Conservation (phyloP, 2,329 filamentous ascomycete species). For the Dactylellina sp. region DNA sequence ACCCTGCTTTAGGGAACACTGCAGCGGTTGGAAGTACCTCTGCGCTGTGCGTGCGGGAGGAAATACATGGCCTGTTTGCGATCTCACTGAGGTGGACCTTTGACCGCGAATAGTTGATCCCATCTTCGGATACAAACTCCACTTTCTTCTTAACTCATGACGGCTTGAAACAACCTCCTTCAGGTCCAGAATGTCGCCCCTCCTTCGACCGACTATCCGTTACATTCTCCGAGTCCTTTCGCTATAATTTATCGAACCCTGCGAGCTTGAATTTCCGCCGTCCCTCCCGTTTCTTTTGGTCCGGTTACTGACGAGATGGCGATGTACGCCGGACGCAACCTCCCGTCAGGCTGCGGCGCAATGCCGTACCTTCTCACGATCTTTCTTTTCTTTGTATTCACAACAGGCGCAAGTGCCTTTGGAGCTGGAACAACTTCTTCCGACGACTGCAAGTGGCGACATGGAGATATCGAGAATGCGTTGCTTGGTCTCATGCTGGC, state of each 20-base stretch:
- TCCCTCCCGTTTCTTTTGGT: slow-evolving; percentile 5
- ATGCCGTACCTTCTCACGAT: slow-evolving; percentile 46
- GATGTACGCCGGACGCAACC: slow-evolving; percentile 29
- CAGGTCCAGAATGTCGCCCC: slow-evolving; percentile 47
- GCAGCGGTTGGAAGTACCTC: slow-evolving; percentile 26
- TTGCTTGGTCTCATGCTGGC: slow-evolving; percentile 52
- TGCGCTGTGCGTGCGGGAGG: slow-evolving; percentile 21
- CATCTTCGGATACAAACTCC: slow-evolving; percentile 43
- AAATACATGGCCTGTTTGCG: slow-evolving; percentile 40
- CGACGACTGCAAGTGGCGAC: slow-evolving; percentile 55
- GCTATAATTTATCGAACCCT: slow-evolving; percentile 17
- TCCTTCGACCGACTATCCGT: slow-evolving; percentile 42
- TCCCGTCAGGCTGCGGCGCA: slow-evolving; percentile 36
- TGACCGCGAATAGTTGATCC: slow-evolving; percentile 40
- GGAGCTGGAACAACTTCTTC: slow-evolving; percentile 53
- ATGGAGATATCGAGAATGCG: slow-evolving; percentile 56
- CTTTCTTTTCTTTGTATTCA: slow-evolving; percentile 43
- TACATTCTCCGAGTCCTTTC: slow-evolving; percentile 35
- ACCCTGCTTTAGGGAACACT: slow-evolving; percentile 51
- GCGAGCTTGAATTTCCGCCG: neutral
- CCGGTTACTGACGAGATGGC: slow-evolving; percentile 25
- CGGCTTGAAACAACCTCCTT: slow-evolving; percentile 42
- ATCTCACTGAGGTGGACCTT: slow-evolving; percentile 40
- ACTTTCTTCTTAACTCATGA: slow-evolving; percentile 40
- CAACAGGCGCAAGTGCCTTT: slow-evolving; percentile 51